Conservation (phyloP, 495 filamentous ascomycete species). For the Tuber microsphaerosporum region DNA sequence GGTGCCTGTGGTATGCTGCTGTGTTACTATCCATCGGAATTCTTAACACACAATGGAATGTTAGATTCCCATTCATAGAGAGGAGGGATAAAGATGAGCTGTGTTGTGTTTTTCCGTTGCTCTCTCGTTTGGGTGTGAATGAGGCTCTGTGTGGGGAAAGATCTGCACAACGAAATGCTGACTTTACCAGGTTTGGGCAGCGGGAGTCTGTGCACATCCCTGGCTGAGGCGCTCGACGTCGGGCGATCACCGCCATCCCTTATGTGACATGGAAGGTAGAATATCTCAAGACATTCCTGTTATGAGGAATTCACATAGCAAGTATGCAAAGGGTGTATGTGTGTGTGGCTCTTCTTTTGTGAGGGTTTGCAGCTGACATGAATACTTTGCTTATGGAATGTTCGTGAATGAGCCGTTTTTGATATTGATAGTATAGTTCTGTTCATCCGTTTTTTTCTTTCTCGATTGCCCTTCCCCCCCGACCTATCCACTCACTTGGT, state of each 20-base stretch:
- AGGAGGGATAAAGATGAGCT: not conserved
- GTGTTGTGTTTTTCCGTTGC: not conserved
- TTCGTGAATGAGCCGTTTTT: not conserved
- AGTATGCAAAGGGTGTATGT: not conserved
- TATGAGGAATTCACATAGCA: not conserved
- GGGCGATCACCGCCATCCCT: constrained; percentile 32
- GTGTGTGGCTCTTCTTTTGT: not conserved
- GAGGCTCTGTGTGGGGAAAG: constrained; percentile 22
- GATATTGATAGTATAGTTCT: not conserved
- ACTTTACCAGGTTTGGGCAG: constrained; percentile 21
- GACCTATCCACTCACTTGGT: constrained; percentile 5
- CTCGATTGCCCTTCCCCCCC: not conserved
- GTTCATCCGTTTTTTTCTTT: constrained; percentile 7
- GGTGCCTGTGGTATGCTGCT: not conserved
- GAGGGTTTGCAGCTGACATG: not conserved
- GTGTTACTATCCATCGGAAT: not conserved
- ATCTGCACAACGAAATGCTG: constrained; percentile 24
- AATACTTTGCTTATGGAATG: not conserved
- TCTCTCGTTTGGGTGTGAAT: constrained; percentile 16
- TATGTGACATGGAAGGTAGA: not conserved
- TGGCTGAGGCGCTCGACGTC: constrained; percentile 8
- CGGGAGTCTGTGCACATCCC: constrained; percentile 18
- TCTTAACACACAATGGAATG: not conserved
- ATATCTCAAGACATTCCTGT: not conserved
- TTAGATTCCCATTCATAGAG: not conserved